phyloP scores from a whole-genome alignment of 352 stramenopile genomes.

The Blastocystis sp. region DNA sequence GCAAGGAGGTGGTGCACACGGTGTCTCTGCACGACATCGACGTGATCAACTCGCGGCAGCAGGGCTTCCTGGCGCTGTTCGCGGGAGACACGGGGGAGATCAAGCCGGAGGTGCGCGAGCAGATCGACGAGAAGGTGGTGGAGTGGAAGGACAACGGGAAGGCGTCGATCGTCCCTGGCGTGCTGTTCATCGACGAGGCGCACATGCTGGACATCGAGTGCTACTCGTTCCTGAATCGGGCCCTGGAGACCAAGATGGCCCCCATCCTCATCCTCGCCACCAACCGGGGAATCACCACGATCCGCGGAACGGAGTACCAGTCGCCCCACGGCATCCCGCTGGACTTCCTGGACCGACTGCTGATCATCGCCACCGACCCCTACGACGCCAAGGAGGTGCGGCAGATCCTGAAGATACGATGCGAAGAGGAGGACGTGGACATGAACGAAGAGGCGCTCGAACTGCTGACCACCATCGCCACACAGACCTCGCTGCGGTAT shows the following conservation, averaged over 20 bases:
- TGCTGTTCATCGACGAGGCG: constrained; percentile 98
- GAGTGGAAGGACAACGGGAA: constrained; percentile 85
- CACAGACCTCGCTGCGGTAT: constrained; percentile 94
- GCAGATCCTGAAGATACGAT: constrained; percentile 76
- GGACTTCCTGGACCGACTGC: constrained; percentile 91
- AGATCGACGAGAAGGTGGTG: constrained; percentile 95
- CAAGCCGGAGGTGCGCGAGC: constrained; percentile 93
- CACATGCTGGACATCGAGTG: constrained; percentile 99
- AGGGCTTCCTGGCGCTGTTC: constrained; percentile 97
- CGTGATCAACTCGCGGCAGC: constrained; percentile 96
- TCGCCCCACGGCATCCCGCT: constrained; percentile 95
- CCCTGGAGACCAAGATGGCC: constrained; percentile 90
- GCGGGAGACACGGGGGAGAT: constrained; percentile 98
- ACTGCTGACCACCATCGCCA: constrained; percentile 79
- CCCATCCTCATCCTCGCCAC: constrained; percentile 97
- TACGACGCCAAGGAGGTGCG: constrained; percentile 90
- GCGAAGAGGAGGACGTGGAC: constrained; percentile 60
- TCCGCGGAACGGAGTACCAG: constrained; percentile 96
- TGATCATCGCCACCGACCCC: constrained; percentile 94
- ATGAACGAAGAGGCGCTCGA: constrained; percentile 53
- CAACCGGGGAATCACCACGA: constrained; percentile 94
- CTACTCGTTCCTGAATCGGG: constrained; percentile 97
- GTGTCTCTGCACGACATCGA: constrained; percentile 84
- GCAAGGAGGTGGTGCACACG: constrained; percentile 91
- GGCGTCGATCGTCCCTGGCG: constrained; percentile 92